A percentile compares a stretch with the other conserved stretches of the same genome.
Evolutionary conservation across 305 asterid genomes (phyloP).

Genomic region (Solanum hybrid): DNA sequence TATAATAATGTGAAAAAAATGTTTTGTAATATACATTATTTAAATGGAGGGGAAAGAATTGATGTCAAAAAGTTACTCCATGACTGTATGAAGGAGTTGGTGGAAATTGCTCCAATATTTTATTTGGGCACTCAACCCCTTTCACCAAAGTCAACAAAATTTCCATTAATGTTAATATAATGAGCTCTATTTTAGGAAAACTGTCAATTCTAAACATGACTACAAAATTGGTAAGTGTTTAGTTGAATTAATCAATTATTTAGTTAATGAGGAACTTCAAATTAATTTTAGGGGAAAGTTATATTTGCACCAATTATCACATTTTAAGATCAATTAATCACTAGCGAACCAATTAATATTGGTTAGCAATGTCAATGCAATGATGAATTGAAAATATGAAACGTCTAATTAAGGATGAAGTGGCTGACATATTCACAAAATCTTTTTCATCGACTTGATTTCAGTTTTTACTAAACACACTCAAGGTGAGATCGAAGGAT

Average conservation of each 20-base stretch:
- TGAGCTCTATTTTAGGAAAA: not conserved
- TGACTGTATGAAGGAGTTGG: not conserved
- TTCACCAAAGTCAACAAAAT: not conserved
- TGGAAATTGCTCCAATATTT: not conserved
- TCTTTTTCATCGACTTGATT: not conserved
- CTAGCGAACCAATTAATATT: not conserved
- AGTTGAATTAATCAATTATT: not conserved
- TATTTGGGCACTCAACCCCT: not conserved
- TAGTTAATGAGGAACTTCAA: not conserved
- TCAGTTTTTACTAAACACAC: not conserved
- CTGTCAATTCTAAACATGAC: not conserved
- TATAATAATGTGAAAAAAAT: not conserved
- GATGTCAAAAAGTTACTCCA: not conserved
- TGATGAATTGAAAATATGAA: not conserved
- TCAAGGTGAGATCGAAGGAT: not conserved
- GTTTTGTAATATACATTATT: not conserved
- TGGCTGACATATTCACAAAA: not conserved
- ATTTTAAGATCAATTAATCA: not conserved
- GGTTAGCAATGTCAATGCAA: not conserved
- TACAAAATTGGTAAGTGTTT: not conserved
- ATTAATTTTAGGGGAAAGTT: not conserved
- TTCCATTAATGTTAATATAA: not conserved
- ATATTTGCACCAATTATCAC: not conserved
- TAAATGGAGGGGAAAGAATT: not conserved
- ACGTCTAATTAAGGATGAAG: not conserved